Base-by-base conservation (phyloP, 2,329 filamentous ascomycete species). In the Fusarium vanettenii region DNA sequence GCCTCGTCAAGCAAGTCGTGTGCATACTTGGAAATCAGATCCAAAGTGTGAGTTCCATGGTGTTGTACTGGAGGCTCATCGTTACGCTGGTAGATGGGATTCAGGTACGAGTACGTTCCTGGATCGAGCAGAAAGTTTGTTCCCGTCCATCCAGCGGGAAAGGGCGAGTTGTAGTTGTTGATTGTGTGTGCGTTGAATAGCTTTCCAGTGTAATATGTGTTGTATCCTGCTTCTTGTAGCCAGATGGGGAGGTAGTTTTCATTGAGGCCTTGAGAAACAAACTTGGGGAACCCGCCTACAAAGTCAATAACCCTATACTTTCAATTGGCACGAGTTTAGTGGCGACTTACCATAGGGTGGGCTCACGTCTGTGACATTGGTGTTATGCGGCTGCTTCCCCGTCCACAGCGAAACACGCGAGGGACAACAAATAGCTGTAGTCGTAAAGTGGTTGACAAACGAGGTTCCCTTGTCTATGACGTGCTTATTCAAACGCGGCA, bases 131-230 rank as follows among this genome's bases (percentile, higher is more conserved):
- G 74, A 57, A 84, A 83, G 72, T 79, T 78, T 1, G 72, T 78
- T 8, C 85, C 86, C 14, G 86, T 92, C 85, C 90, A 94, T 1
- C 91, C 92, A 1, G 85, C 86, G 0, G 88, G 86, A 48, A 83
- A 86, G 0, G 91, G 88, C 5, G 85, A 83, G 77, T 92, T 83
- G 78, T 93, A 94, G 68, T 92, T 94, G 1, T 85, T 77, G 2
- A 89, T 84, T 0, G 84, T 89, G 61, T 93, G 91, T 0, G 87
- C 85, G 73, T 94, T 94, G 82, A 92, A 92, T 6, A 94, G 84
- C 78, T 95, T 94, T n/a, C 91, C 93, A 0, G 89, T 90, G 76
- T 94, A 94, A 77, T 93, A 94, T 0, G 92, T 94, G 73, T 90
- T 89, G 78, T 94, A 94, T 0, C 92, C 92, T 0, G 88, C 89